A percentile compares a stretch with the other conserved stretches of the same genome.
phyloP scores from a whole-genome alignment of 75 land plant genomes.

The Sequoia sempervirens region DNA sequence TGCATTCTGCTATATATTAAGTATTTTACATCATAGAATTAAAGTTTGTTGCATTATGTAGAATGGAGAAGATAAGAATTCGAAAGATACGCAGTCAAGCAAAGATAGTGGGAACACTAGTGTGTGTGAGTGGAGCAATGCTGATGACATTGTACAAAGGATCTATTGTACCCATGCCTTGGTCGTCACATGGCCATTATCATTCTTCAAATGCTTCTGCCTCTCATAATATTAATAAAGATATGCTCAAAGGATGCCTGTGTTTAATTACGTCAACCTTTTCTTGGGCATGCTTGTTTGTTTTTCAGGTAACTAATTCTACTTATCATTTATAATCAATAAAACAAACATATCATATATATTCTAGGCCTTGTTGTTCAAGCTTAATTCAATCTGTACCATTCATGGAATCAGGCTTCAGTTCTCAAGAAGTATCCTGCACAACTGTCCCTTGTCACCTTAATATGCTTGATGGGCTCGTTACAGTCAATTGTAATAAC shows the following conservation, averaged over 20 bases:
- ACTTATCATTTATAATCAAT: neutral
- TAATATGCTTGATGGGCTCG: conserved; percentile 36
- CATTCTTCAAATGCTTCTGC: neutral
- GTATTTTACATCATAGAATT: too few relatives aligned
- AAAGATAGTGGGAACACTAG: too few relatives aligned
- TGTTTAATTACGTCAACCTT: conserved; percentile 17
- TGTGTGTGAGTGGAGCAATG: too few relatives aligned
- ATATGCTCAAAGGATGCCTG: conserved; percentile 20
- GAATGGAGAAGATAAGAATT: neutral
- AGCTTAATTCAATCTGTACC: neutral
- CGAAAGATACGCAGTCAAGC: neutral
- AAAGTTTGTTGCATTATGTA: neutral
- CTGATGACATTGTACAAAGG: too few relatives aligned
- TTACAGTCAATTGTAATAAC: conserved; percentile 29
- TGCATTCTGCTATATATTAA: too few relatives aligned
- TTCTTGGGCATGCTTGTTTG: conserved; percentile 29
- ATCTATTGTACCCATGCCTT: too few relatives aligned
- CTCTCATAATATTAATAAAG: neutral
- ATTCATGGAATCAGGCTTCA: conserved; percentile 13
- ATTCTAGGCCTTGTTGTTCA: neutral
- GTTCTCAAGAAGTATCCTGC: conserved; percentile 10
- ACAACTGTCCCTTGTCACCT: conserved; percentile 33
- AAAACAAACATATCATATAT: too few relatives aligned
- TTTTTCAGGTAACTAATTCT: conserved; percentile 21
- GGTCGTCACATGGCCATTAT: too few relatives aligned